A percentile compares a stretch with the other conserved stretches of the same genome.
Conservation (phyloP, 2,329 filamentous ascomycete genomes). For the Fusarium torreyae region DNA sequence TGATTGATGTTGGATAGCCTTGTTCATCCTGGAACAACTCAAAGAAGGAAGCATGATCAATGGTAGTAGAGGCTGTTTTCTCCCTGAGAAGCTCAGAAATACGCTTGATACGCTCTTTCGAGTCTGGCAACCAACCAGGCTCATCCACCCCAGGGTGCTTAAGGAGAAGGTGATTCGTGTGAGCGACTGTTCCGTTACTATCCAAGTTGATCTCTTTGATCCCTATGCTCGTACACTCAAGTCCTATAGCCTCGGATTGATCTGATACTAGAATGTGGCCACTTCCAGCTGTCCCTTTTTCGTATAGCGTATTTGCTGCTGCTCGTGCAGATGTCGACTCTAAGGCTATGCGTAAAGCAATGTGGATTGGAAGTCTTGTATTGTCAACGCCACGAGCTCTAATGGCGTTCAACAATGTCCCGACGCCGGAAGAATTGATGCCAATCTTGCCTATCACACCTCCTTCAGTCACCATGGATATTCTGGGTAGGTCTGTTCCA, state of each 20-base stretch:
- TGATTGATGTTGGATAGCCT: slow-evolving; percentile 38
- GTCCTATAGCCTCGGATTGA: slow-evolving; percentile 30
- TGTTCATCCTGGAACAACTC: slow-evolving; percentile 44
- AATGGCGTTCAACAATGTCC: slow-evolving; percentile 74
- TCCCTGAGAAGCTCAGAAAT: slow-evolving; percentile 21
- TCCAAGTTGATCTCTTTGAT: slow-evolving; percentile 29
- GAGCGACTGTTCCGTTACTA: slow-evolving; percentile 20
- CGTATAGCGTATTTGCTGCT: slow-evolving; percentile 17
- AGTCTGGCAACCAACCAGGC: slow-evolving; percentile 37
- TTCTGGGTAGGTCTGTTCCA: slow-evolving; percentile 57
- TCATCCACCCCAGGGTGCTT: slow-evolving; percentile 36
- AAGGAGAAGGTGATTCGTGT: slow-evolving; percentile 43
- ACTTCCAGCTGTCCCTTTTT: slow-evolving; percentile 38
- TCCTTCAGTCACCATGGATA: slow-evolving; percentile 71
- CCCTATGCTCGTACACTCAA: slow-evolving; percentile 44
- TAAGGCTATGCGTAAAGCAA: slow-evolving; percentile 69
- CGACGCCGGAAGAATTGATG: slow-evolving; percentile 71
- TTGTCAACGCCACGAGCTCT: slow-evolving; percentile 67
- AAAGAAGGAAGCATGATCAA: slow-evolving; percentile 18
- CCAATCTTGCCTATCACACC: slow-evolving; percentile 78
- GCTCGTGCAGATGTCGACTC: slow-evolving; percentile 58
- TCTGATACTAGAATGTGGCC: slow-evolving; percentile 42
- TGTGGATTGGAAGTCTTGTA: slow-evolving; percentile 69
- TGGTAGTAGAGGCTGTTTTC: background rate
- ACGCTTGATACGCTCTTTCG: slow-evolving; percentile 15